Evolutionary conservation across 2,329 filamentous ascomycete species (phyloP).

Genomic region (Ampelomyces quisqualis): DNA sequence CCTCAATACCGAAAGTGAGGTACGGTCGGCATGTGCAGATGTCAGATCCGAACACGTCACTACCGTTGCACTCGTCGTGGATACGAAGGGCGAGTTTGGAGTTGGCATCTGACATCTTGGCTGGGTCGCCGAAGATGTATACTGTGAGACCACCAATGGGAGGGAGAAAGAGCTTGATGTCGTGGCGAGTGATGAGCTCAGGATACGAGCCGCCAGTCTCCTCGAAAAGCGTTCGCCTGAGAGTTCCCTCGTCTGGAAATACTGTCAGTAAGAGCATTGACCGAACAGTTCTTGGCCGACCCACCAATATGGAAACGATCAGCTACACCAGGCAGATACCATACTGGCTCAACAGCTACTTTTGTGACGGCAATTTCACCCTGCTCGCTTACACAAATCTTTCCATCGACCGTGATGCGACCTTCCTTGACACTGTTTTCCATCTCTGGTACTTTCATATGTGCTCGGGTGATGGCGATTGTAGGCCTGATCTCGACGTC

Average conservation of each 20-base stretch:
- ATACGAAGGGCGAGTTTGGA: conserved; percentile 80
- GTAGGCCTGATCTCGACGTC: conserved; percentile 85
- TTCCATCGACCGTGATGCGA: conserved; percentile 76
- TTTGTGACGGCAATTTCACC: conserved; percentile 95
- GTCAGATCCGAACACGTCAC: conserved; percentile 95
- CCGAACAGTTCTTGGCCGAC: conserved; percentile 20
- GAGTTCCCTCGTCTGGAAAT: conserved; percentile 70
- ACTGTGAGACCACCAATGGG: conserved; percentile 95
- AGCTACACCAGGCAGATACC: conserved; percentile 64
- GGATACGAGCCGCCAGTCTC: conserved; percentile 95
- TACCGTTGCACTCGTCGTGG: conserved; percentile 89
- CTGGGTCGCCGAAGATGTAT: conserved; percentile 94
- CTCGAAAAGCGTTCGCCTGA: conserved; percentile 87
- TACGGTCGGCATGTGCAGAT: conserved; percentile 97
- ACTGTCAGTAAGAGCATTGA: conserved; percentile 15
- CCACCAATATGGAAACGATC: conserved; percentile 86
- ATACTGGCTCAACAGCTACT: conserved; percentile 89
- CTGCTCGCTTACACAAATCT: conserved; percentile 80
- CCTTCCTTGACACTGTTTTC: conserved; percentile 82
- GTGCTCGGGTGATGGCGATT: conserved; percentile 86
- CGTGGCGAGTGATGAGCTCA: conserved; percentile 89
- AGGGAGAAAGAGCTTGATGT: conserved; percentile 93
- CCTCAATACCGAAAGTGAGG: conserved; percentile 93
- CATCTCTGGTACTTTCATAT: conserved; percentile 96
- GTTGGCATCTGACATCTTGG: conserved; percentile 87